Evolutionary conservation across 1,284 basidiomycete genomes (phyloP).

Genomic region (Rhodotorula sp.): DNA sequence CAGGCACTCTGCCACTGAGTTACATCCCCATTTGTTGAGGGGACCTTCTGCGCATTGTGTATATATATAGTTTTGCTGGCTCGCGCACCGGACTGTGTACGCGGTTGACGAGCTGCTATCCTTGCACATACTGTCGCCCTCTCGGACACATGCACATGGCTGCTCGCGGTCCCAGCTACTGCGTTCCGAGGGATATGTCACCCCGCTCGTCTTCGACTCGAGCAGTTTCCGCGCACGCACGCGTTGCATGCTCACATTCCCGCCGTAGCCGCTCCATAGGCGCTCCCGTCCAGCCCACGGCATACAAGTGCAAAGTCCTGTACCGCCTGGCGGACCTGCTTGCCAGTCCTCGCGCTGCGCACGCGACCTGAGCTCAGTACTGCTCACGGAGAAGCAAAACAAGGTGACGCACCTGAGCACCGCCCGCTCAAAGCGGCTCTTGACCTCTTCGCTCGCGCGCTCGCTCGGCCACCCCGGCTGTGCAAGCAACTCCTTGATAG

Average conservation of each 20-base stretch:
- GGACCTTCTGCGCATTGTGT: too few relatives aligned
- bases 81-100: too few relatives aligned
- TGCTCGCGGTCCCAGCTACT: too few relatives aligned
- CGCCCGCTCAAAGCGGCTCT: conserved; percentile 37
- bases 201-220: too few relatives aligned
- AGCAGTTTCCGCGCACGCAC: too few relatives aligned
- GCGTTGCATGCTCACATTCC: background rate
- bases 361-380: background rate
- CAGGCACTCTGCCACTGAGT: conserved; percentile 6
- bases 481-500: conserved; percentile 36
- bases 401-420: conserved; percentile 27
- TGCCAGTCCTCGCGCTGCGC: conserved; percentile 38
- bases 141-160: too few relatives aligned
- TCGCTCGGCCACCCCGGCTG: conserved; percentile 32
- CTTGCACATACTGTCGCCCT: too few relatives aligned
- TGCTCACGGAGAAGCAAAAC: background rate
- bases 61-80: too few relatives aligned
- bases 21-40: background rate
- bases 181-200: too few relatives aligned
- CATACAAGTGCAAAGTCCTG: conserved; percentile 44
- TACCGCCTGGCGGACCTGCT: conserved; percentile 41
- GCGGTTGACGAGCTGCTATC: too few relatives aligned
- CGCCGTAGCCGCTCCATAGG: conserved; percentile 35
- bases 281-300: conserved; percentile 44
- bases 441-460: conserved; percentile 32